Conservation (phyloP, 139 green algal genomes). For the Chlamydomonas eustigma region DNA sequence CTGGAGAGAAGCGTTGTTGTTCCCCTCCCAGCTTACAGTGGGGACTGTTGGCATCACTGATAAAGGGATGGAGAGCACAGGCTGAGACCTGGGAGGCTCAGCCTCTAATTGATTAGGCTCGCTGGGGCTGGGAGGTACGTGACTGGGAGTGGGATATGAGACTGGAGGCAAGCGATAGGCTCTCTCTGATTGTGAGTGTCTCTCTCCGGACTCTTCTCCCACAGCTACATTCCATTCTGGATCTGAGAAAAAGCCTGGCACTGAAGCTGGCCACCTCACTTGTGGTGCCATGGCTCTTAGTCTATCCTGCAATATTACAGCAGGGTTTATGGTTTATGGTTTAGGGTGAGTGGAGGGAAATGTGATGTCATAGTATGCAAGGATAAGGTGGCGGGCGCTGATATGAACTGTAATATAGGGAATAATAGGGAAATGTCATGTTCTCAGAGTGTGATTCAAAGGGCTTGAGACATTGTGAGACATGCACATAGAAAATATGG, state of each 20-base stretch:
- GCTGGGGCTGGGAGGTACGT: slow-evolving; percentile 10
- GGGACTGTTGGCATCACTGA: too few species aligned
- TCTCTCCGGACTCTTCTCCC: slow-evolving; percentile 4
- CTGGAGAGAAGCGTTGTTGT: too few species aligned
- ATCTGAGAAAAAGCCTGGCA: neutral
- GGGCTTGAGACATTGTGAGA: too few species aligned
- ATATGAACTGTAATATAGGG: too few species aligned
- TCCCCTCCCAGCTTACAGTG: too few species aligned
- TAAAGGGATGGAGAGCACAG: neutral
- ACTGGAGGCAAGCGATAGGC: neutral
- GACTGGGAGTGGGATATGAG: slow-evolving; percentile 10
- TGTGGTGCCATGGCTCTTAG: slow-evolving; percentile 7
- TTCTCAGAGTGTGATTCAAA: too few species aligned
- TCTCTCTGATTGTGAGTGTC: neutral
- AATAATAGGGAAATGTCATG: too few species aligned
- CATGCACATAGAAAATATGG: too few species aligned
- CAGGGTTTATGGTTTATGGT: too few species aligned
- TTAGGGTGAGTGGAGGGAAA: too few species aligned
- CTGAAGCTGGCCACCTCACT: neutral
- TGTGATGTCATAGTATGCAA: too few species aligned
- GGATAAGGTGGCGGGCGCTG: too few species aligned
- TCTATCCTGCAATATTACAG: neutral
- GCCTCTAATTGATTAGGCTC: neutral
- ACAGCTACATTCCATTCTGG: neutral
- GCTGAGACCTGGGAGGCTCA: neutral